Evolutionary conservation across 2,329 filamentous ascomycete species (phyloP).

Genomic region (Nemania serpens): DNA sequence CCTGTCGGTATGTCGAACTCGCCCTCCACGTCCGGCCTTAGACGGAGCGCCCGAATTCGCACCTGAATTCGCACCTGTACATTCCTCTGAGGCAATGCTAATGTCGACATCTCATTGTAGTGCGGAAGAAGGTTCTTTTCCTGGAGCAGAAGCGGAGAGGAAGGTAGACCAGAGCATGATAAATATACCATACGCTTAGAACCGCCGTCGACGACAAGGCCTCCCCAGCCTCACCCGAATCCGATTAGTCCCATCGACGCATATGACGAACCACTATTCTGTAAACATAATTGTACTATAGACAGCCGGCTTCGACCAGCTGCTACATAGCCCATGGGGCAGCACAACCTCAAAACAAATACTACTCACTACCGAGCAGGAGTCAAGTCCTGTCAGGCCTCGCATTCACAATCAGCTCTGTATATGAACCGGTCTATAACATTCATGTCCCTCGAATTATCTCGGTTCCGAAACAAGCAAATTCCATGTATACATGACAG

Average conservation of each 20-base stretch:
- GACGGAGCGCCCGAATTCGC: too few relatives aligned
- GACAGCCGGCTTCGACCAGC: slow-evolving; percentile 6
- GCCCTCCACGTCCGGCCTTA: neutral
- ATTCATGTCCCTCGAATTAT: neutral
- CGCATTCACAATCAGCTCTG: slow-evolving; percentile 8
- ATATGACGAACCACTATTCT: slow-evolving; percentile 11
- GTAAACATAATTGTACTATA: slow-evolving; percentile 29
- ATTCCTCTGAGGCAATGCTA: neutral
- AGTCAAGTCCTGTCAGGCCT: slow-evolving; percentile 1
- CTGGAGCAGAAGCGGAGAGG: slow-evolving; percentile 86
- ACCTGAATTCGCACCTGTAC: too few relatives aligned
- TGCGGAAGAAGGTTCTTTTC: slow-evolving; percentile 94
- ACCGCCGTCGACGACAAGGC: slow-evolving; percentile 13
- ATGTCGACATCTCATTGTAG: slow-evolving; percentile 50
- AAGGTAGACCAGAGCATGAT: slow-evolving; percentile 48
- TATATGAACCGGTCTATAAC: slow-evolving; percentile 4
- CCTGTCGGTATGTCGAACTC: slow-evolving; percentile 77
- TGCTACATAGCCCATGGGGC: slow-evolving; percentile 1
- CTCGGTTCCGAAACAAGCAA: slow-evolving; percentile 1
- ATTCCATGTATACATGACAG: neutral
- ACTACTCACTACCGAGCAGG: slow-evolving; percentile 1
- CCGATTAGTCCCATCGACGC: neutral
- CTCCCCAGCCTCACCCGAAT: neutral
- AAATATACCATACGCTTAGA: slow-evolving; percentile 24
- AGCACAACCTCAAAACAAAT: slow-evolving; percentile 13